Conservation (phyloP, 352 stramenopile genomes). For the Aphanomyces stellatus region DNA sequence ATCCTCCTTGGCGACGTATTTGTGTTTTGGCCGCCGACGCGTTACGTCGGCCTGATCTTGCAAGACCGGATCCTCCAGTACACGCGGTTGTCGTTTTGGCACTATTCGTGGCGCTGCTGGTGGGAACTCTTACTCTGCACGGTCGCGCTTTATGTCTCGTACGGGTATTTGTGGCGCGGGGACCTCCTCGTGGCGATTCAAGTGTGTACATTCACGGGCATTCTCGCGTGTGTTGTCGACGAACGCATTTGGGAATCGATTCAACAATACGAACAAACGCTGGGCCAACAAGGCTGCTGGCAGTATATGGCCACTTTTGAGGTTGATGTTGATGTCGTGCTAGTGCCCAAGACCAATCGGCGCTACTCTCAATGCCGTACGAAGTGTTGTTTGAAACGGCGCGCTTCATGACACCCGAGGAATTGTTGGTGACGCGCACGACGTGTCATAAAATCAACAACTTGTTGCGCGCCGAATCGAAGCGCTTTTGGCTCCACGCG, state of each 20-base stretch:
- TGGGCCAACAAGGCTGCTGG: slow-evolving; percentile 33
- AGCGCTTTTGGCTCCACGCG: slow-evolving; percentile 75
- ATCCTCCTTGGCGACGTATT: slow-evolving; percentile 75
- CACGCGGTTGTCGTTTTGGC: slow-evolving; percentile 45
- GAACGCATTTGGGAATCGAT: slow-evolving; percentile 64
- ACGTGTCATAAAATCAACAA: slow-evolving; percentile 78
- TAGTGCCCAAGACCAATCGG: slow-evolving; percentile 52
- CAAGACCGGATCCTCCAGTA: slow-evolving; percentile 69
- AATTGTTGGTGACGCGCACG: slow-evolving; percentile 57
- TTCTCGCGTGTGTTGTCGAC: slow-evolving; percentile 54
- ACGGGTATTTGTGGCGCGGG: slow-evolving; percentile 51
- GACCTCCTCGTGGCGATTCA: slow-evolving; percentile 68
- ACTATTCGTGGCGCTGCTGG: slow-evolving; percentile 42
- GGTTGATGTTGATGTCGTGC: background rate
- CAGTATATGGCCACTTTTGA: background rate
- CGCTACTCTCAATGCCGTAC: slow-evolving; percentile 64
- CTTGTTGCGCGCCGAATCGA: slow-evolving; percentile 73
- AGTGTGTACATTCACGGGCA: slow-evolving; percentile 62
- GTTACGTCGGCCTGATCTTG: slow-evolving; percentile 65
- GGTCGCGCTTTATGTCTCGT: slow-evolving; percentile 52
- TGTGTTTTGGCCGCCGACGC: slow-evolving; percentile 74
- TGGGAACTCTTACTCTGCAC: slow-evolving; percentile 48
- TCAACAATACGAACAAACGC: slow-evolving; percentile 44
- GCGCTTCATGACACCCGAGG: slow-evolving; percentile 62
- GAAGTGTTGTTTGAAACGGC: slow-evolving; percentile 76